Conservation (phyloP, 2,329 filamentous ascomycete genomes). For the Trichophyton benhamiae region DNA sequence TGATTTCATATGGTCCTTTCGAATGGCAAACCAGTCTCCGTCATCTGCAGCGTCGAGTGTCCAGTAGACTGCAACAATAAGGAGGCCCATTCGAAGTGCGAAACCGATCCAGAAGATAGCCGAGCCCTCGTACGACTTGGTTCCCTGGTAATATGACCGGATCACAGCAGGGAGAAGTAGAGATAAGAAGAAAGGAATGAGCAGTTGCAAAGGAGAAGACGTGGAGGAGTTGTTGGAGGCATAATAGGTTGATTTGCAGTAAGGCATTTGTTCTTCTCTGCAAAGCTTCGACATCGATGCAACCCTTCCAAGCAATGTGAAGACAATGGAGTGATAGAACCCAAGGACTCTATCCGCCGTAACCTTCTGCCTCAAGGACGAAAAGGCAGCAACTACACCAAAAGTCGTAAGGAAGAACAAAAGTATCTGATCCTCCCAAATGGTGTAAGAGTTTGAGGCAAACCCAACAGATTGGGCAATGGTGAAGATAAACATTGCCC, state of each 20-base stretch:
- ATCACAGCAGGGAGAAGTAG: conserved; percentile 64
- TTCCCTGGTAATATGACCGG: conserved; percentile 68
- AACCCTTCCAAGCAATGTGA: conserved; percentile 63
- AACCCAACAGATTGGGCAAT: conserved; percentile 85
- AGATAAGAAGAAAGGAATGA: conserved; percentile 63
- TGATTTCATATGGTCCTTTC: conserved; percentile 54
- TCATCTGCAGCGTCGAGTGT: conserved; percentile 70
- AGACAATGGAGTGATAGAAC: conserved; percentile 72
- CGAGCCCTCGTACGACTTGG: conserved; percentile 75
- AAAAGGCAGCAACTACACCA: conserved; percentile 59
- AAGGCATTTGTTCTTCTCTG: conserved; percentile 96
- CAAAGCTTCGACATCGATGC: conserved; percentile 86
- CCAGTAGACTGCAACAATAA: conserved; percentile 75
- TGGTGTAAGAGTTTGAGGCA: conserved; percentile 94
- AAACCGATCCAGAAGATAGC: conserved; percentile 74
- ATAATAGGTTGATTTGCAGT: conserved; percentile 91
- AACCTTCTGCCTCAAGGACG: conserved; percentile 60
- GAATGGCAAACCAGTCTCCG: conserved; percentile 65
- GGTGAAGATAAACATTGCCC: conserved; percentile 68
- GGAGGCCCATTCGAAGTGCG: conserved; percentile 61
- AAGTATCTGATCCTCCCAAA: conserved; percentile 94
- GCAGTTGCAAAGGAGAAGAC: conserved; percentile 78
- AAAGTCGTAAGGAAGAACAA: conserved; percentile 86
- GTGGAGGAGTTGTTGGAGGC: conserved; percentile 83
- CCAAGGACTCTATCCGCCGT: conserved; percentile 60